Base-by-base conservation (phyloP, 1,284 basidiomycete species). In the Malassezia obtusa region DNA sequence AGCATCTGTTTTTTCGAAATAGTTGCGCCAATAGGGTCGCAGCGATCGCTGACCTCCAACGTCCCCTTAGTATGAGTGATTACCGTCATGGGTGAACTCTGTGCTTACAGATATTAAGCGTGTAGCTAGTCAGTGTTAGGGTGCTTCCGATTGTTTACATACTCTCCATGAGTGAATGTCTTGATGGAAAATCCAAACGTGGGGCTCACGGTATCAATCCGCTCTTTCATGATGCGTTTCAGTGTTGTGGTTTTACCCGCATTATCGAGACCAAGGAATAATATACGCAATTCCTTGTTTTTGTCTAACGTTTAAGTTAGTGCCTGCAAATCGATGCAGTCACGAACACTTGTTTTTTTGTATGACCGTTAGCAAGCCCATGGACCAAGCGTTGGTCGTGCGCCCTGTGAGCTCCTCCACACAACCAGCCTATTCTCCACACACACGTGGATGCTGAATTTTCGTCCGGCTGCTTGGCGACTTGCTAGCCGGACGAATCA, bases 201-300 rank as follows among this genome's bases (percentile, higher is more conserved):
- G 0, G 94, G 94, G 62, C 85, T 89, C 35, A 69, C 58, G 15
- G 60, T 58, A 65, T 80, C 80, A 61, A 92, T 87, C 11, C 60
- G 60, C 76, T 95, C 89, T 24, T 83, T 84, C 59, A 88, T 90
- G 57, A 98, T 80, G 74, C 87, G 87, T 78, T 95, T 95, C 57
- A 98, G 76, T 62, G 98, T 95, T 0, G 92, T 98, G 3, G 94
- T 96, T 78, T 99, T 98, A 47, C 94, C 94, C 0, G 91, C 91
- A 74, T 99, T 98, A 76, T 98, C 94, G 14, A 99, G 82, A n/a
- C 94, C 92, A 87, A 99, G 83, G 76, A 98, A 98, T 38, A 99
- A 80, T 50, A 98, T 82, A 35, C 94, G 83, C 84, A 96, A 91
- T 73, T 98, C 91, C 72, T 83, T 85, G 76, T 92, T 90, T 33